phyloP scores from a whole-genome alignment of 2,329 filamentous ascomycete species.

The Pseudogymnoascus sp. region DNA sequence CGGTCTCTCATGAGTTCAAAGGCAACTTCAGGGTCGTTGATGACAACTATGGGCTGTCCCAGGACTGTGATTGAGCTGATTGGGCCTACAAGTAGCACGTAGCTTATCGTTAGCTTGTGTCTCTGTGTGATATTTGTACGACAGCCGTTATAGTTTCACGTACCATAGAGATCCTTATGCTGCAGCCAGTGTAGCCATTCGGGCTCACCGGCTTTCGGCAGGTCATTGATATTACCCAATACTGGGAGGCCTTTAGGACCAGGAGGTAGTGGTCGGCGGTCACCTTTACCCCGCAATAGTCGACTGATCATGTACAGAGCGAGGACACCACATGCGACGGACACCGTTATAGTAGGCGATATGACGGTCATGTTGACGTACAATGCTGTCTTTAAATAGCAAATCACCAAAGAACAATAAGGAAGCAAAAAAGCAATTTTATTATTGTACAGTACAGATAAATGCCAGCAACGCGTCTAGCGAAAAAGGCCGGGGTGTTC shows the following conservation, averaged over 20 bases:
- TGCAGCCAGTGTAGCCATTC: slow-evolving; percentile 38
- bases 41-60: slow-evolving; percentile 35
- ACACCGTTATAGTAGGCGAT: slow-evolving; percentile 1
- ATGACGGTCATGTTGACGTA: neutral
- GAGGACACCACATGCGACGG: slow-evolving; percentile 7
- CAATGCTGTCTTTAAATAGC: neutral
- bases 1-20: slow-evolving; percentile 34
- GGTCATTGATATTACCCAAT: slow-evolving; percentile 21
- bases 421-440: neutral
- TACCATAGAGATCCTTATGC: slow-evolving; percentile 34
- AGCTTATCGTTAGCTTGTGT: slow-evolving; percentile 11
- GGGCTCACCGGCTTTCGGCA: slow-evolving; percentile 23
- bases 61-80: slow-evolving; percentile 35
- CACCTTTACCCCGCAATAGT: slow-evolving; percentile 9
- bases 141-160: neutral
- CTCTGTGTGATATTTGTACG: neutral
- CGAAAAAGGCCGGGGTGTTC: no score
- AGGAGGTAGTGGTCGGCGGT: slow-evolving; percentile 11
- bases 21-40: slow-evolving; percentile 33
- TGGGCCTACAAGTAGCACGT: slow-evolving; percentile 14
- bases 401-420: neutral
- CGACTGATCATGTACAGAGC: slow-evolving; percentile 11
- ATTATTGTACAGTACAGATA: no score
- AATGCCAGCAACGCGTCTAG: no score
- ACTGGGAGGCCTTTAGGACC: slow-evolving; percentile 16